Evolutionary conservation across 2,329 filamentous ascomycete species (phyloP).

Genomic region (Fusarium buharicum): DNA sequence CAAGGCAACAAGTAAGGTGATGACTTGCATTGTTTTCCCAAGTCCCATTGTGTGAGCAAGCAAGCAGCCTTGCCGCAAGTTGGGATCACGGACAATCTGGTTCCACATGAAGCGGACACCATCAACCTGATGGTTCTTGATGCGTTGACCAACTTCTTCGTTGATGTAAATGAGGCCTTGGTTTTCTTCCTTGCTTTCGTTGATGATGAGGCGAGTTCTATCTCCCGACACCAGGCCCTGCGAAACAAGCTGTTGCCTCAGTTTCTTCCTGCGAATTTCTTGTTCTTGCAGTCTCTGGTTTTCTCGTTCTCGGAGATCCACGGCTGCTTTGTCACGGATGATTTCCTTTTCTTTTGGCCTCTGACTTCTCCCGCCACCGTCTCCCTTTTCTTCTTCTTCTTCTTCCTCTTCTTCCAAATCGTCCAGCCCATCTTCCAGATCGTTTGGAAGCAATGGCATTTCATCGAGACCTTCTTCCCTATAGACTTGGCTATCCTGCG

Average conservation of each 20-base stretch:
- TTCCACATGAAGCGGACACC: slow-evolving; percentile 92
- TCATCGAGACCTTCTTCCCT: slow-evolving; percentile 40
- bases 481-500: slow-evolving; percentile 50
- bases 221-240: slow-evolving; percentile 57
- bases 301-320: slow-evolving; percentile 66
- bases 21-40: slow-evolving; percentile 92
- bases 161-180: slow-evolving; percentile 73
- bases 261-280: slow-evolving; percentile 61
- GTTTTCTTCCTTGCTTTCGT: slow-evolving; percentile 70
- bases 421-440: slow-evolving; percentile 12
- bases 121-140: slow-evolving; percentile 83
- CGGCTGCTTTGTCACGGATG: slow-evolving; percentile 52
- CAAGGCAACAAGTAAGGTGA: slow-evolving; percentile 82
- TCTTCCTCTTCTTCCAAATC: slow-evolving; percentile 31
- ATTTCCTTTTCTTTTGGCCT: slow-evolving; percentile 51
- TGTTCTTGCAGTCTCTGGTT: slow-evolving; percentile 64
- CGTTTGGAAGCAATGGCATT: slow-evolving; percentile 7
- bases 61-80: slow-evolving; percentile 76
- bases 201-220: slow-evolving; percentile 69
- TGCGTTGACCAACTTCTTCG: slow-evolving; percentile 67
- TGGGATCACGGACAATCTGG: slow-evolving; percentile 72
- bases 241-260: slow-evolving; percentile 58
- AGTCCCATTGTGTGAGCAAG: slow-evolving; percentile 92
- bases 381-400: slow-evolving; percentile 16
- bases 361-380: slow-evolving; percentile 32